Evolutionary conservation across 179 eudicot genomes (phyloP), one percentile per base, ranked within the genome.

Genomic region (Patellifolia procumbens): DNA sequence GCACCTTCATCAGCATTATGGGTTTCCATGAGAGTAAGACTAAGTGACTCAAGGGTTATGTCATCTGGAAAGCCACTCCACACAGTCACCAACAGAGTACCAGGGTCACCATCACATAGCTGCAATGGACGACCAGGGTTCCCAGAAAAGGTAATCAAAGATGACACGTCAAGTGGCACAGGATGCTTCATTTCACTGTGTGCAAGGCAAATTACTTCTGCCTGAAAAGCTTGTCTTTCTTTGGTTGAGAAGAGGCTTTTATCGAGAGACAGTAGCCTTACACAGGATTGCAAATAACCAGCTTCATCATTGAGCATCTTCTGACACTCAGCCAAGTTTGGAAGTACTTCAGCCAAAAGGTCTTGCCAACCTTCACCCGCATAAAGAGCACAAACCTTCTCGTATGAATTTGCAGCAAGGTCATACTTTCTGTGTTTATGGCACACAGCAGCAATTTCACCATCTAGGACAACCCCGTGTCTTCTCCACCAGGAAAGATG

Each of bases 31-130:
- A 93, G 93, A 60, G 95, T 95, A 75, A 95, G 94, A 84, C 86
- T 95, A 71, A 95, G 91, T n/a, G 97, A 90, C 69, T 95, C 99
- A 74, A 95, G 97, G 79, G 96, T 90, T 63, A 93, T 95, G 81
- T 91, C 96, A 85, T 95, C 96, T 63, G 99, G 97, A 90, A 95
- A 95, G 55, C 98, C 99, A 91, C 98, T 95, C 99, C 97, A 95
- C 66, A 95, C 87, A 79, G 79, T 82, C 20, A 90, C 99, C 17
- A 87, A 89, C 42, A 95, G 82, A 59, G 88, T 83, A 69, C 99
- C 97, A 80, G 99, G 97, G 87, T 95, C 99, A 28, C 97, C 96
- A 83, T 95, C 97, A 83, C 95, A 95, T 61, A 95, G 83, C 82
- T 89, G 88, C 73, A 95, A 66, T 17, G 93, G 92, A 31, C 92